Evolutionary conservation across 257 asterid genomes (phyloP), one percentile per base, ranked within the genome.

Genomic region (Parsonsia alboflavescens): DNA sequence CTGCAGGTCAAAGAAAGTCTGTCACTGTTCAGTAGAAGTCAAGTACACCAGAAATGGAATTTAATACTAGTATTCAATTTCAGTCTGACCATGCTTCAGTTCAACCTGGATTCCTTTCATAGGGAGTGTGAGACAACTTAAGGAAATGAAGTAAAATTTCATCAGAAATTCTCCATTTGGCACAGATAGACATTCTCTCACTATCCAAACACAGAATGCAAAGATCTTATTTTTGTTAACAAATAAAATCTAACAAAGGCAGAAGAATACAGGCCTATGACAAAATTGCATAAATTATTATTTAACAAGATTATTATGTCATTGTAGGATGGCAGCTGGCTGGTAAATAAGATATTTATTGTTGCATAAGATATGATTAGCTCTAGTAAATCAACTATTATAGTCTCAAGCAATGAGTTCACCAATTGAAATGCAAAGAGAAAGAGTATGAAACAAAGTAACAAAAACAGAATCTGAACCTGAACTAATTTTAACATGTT

Each of bases 1-100:
- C 98, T 93, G 73, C 28, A 46, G 30, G 39, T 26, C 48, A 64
- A 58, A 72, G 24, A n/a, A 77, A 71, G 22, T 26, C 21, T 45
- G 33, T 5, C n/a, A 61, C n/a, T 52, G 28, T 12, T 42, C 52
- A 42, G 9, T 13, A 12, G 4, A 22, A 21, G 6, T 13, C 1
- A 41, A 70, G 3, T 70, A 12, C 36, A 49, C 11, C 36, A 21
- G 7, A 1, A 75, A 42, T 44, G 68, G 13, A 67, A 28, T 50
- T 41, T 65, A 39, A 16, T 39, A 19, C 2, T 21, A 65, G 19
- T 65, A 39, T 39, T 39, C 50, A 65, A 21, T 45, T 41, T 65
- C 50, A 39, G 48, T 19, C 70, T 17, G 45, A 21, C 50, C 70
- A 65, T 39, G 50, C 30, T 65, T 65, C 50, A 19, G 11, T 17